Evolutionary conservation across 2,329 filamentous ascomycete genomes (phyloP).

Genomic region (Colletotrichum theobromicola): DNA sequence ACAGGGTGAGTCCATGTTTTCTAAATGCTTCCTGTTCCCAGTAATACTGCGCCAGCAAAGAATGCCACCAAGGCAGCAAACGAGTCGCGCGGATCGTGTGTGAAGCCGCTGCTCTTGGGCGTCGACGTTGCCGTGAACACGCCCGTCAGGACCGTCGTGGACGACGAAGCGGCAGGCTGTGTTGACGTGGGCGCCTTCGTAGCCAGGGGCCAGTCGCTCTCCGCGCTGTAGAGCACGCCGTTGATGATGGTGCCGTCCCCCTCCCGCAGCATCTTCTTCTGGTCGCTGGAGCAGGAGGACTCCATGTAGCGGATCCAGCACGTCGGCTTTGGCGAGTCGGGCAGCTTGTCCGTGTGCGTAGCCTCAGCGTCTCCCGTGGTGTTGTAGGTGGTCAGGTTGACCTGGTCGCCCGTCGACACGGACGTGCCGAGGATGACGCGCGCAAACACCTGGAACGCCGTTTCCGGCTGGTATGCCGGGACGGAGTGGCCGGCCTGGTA

Average conservation of each 20-base stretch:
- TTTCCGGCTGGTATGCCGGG: slow-evolving; percentile 65
- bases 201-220: slow-evolving; percentile 46
- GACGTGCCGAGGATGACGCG: slow-evolving; percentile 62
- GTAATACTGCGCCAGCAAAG: slow-evolving; percentile 19
- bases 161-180: slow-evolving; percentile 24
- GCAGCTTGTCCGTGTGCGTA: slow-evolving; percentile 59
- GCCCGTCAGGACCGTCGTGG: slow-evolving; percentile 31
- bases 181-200: slow-evolving; percentile 26
- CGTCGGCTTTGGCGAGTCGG: slow-evolving; percentile 51
- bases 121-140: slow-evolving; percentile 40
- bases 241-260: slow-evolving; percentile 64
- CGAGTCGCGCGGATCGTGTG: background rate
- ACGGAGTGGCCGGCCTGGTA: slow-evolving; percentile 71
- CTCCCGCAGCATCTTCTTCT: slow-evolving; percentile 49
- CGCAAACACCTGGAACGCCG: slow-evolving; percentile 64
- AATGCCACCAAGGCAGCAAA: slow-evolving; percentile 25
- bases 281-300: slow-evolving; percentile 57
- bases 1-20: background rate
- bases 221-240: slow-evolving; percentile 56
- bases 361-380: slow-evolving; percentile 64
- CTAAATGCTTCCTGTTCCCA: background rate
- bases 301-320: slow-evolving; percentile 65
- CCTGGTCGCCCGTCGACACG: slow-evolving; percentile 57
- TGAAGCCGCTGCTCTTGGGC: slow-evolving; percentile 24
- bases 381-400: slow-evolving; percentile 57